Evolutionary conservation across 768 basidiomycete genomes (phyloP), one percentile per base, ranked within the genome.

Genomic region (Aureoboletus auriporus): DNA sequence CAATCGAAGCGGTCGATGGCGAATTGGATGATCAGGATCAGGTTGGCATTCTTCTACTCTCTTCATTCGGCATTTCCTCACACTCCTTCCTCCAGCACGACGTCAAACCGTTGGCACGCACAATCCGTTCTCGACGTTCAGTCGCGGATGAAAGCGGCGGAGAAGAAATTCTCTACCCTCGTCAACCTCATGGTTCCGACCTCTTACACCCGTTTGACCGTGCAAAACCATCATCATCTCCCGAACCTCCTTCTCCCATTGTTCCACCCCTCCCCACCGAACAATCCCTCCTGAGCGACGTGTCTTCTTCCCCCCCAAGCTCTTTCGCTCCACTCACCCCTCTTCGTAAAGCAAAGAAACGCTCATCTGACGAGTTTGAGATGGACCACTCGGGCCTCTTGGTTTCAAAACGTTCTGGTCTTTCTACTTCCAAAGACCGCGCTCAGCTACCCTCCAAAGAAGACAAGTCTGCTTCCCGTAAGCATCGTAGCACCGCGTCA

Each of bases 141-240:
- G 75, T 80, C 50, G 79, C 86, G 8, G 85, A 88, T 54, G 90
- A 92, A 67, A 92, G 89, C 59, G 90, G 90, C 5, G 89, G 90
- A 36, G 90, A 93, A 67, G 90, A 93, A 66, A 92, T 93, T 51
- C 70, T 93, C 26, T 93, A 93, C 66, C 89, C 89, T 35, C 84
- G 89, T 48, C 81, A 86, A 52, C 71, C 70, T 17, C 57, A 58
- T 36, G 59, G 52, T 8, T 36, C 58, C 13, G 63, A 68, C 14
- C 51, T 69, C 41, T 51, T 65, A 8, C 59, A 69, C 48, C 62
- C 69, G 9, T 63, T 63, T 38, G 62, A 64, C 36, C 66, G 65
- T 27, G 58, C 70, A 29, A 72, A 63, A 50, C 35, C 53, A 23
- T 53, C 58, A 13, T 67, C 58, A 13, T 67, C 69, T 26, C 60